A percentile compares a stretch with the other conserved stretches of the same genome.
Evolutionary conservation across 106 monocot genomes (phyloP).

Genomic region (Acorus calamus): DNA sequence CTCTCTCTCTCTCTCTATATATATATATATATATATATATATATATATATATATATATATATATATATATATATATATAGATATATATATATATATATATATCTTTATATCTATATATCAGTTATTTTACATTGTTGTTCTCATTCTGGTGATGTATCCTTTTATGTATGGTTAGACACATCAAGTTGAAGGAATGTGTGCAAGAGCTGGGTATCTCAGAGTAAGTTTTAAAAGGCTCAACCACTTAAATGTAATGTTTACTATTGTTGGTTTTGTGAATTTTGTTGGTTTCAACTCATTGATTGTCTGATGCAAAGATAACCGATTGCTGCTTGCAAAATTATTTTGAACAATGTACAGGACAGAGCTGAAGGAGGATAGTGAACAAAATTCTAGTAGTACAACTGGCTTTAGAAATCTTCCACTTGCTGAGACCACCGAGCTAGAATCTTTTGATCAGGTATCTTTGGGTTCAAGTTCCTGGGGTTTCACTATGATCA

Average conservation of each 20-base stretch:
- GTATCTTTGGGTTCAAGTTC: slow-evolving; percentile 14
- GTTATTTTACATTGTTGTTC: no score
- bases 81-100: no score
- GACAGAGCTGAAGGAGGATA: slow-evolving; percentile 17
- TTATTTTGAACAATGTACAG: slow-evolving; percentile 15
- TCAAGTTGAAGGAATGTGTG: slow-evolving; percentile 56
- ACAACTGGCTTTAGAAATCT: slow-evolving; percentile 8
- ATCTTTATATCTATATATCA: no score
- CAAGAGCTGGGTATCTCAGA: slow-evolving; percentile 33
- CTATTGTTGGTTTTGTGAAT: neutral
- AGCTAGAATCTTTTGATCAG: slow-evolving; percentile 84
- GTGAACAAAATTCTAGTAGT: slow-evolving; percentile 8
- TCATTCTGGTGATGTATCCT: neutral
- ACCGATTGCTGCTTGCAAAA: neutral
- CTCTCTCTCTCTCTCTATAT: no score
- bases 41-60: no score
- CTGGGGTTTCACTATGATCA: no score
- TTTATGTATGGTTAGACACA: slow-evolving; percentile 40
- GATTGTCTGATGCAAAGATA: neutral
- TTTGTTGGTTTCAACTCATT: slow-evolving; percentile 4
- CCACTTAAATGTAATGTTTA: slow-evolving; percentile 1
- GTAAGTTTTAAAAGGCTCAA: slow-evolving; percentile 31
- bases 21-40: no score
- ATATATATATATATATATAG: no score
- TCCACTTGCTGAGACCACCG: slow-evolving; percentile 16